A percentile compares a stretch with the other conserved stretches of the same genome.
phyloP scores from a whole-genome alignment of 345 rosid genomes.

The Gossypium thurberi region DNA sequence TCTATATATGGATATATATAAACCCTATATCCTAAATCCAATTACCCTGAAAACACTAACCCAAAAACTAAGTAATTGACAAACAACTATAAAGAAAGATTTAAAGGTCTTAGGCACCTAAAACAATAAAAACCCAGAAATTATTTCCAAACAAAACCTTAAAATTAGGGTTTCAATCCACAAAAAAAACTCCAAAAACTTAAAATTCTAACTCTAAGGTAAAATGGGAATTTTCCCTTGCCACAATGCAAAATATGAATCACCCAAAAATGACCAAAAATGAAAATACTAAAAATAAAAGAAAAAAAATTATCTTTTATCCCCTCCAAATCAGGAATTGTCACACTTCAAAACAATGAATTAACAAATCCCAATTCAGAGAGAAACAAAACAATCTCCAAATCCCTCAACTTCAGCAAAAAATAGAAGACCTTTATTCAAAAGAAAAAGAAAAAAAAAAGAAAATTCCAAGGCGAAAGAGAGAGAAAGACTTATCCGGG shows the following conservation, averaged over 20 bases:
- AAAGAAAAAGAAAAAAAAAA: not conserved
- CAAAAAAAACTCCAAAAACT: conserved; percentile 18
- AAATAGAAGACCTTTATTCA: not conserved
- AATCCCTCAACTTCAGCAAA: conserved; percentile 8
- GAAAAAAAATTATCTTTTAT: not conserved
- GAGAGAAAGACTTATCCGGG: conserved; percentile 21
- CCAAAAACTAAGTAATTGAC: not conserved
- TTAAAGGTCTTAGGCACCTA: conserved; percentile 9
- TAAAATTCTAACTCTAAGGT: conserved; percentile 14
- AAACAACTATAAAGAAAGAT: conserved; percentile 10
- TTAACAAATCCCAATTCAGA: conserved; percentile 38
- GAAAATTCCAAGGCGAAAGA: not conserved
- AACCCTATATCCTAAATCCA: not conserved
- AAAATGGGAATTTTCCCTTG: conserved; percentile 13
- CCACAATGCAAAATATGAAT: not conserved
- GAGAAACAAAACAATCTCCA: conserved; percentile 16
- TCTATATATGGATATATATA: not conserved
- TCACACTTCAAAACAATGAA: conserved; percentile 4
- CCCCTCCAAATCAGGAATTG: conserved; percentile 32
- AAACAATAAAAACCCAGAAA: conserved; percentile 14
- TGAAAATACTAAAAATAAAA: not conserved
- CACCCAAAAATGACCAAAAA: not conserved
- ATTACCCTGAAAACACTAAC: not conserved
- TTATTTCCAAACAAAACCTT: conserved; percentile 5
- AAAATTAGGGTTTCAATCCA: conserved; percentile 12